Evolutionary conservation across 352 stramenopile genomes (phyloP), one percentile per base, ranked within the genome.

Genomic region (Pythium volutum): DNA sequence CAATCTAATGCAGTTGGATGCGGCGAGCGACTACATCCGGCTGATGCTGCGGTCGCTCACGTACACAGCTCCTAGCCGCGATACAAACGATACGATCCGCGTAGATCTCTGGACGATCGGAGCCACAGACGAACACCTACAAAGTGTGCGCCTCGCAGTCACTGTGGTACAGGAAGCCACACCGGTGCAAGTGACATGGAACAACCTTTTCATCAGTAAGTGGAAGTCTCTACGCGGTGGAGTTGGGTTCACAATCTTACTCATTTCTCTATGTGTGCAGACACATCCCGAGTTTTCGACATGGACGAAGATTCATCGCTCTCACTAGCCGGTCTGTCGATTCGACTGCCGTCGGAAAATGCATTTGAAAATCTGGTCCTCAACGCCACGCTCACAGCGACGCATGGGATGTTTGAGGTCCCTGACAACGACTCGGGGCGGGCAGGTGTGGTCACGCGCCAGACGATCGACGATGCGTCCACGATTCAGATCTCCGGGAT

Each of bases 251-350:
- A 43, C 15, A 1, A 43, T 43, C 36, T 43, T 15, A 43, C 36
- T n/a, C 36, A 36, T 11, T n/a, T n/a, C n/a, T 41, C 9, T n/a
- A 36, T 36, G 31, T 34, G 20, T 20, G 15, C 23, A 59, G 52
- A 59, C 41, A 6, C 18, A 16, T 59, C 38, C 6, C 23, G 9
- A 1, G 11, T 52, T 4, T 25, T 60, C 26, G 27, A 51, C 9
- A 25, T 42, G 18, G 33, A 62, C 12, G 55, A 62, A 33, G 55
- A 54, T 49, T 46, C 45, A 16, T 10, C 55, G 3, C 25, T 62
- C n/a, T 26, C 31, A 11, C 43, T 55, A 11, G 23, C 33, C 3
- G 15, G 25, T 15, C 11, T 62, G 27, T 52, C 39, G 4, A 9
- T 60, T 15, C 9, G 5, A 9, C 23, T 52, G 6, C 22, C 42